Evolutionary conservation across 352 stramenopile genomes (phyloP).

Genomic region (Ochromonadaceae sp.): DNA sequence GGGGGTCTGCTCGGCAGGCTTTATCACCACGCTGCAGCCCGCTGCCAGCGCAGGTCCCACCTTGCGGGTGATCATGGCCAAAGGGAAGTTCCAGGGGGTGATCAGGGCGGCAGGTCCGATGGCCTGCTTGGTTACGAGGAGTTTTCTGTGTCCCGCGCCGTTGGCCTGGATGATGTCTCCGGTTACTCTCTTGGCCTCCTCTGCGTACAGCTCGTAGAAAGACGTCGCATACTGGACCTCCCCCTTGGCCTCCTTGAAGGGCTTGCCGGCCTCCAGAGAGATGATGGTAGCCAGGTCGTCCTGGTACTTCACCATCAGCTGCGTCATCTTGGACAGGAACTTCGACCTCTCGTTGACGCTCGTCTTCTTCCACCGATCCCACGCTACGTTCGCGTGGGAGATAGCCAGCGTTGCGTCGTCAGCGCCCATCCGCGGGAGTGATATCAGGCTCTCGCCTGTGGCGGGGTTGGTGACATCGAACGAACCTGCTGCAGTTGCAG

Average conservation of each 20-base stretch:
- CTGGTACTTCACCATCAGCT: conserved; percentile 45
- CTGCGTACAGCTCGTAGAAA: conserved; percentile 91
- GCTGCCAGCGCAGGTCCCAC: conserved; percentile 47
- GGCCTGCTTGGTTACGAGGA: conserved; percentile 62
- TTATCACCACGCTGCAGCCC: conserved; percentile 86
- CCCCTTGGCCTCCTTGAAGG: conserved; percentile 70
- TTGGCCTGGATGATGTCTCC: conserved; percentile 53
- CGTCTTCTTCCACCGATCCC: conserved; percentile 50
- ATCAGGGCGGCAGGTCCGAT: conserved; percentile 85
- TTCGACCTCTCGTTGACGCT: conserved; percentile 36
- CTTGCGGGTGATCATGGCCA: conserved; percentile 95
- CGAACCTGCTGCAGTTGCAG: no score
- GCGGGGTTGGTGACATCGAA: conserved; percentile 38
- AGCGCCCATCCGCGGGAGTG: conserved; percentile 48
- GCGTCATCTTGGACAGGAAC: conserved; percentile 20
- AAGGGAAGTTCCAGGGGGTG: conserved; percentile 96
- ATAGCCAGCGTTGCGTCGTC: conserved; percentile 53
- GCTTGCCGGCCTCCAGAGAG: conserved; percentile 91
- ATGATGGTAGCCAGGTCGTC: conserved; percentile 73
- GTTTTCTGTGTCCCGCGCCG: conserved; percentile 35
- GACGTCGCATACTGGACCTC: conserved; percentile 80
- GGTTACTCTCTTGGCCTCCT: conserved; percentile 68
- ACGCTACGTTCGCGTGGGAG: conserved; percentile 41
- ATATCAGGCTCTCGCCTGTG: conserved; percentile 48
- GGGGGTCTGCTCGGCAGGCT: conserved; percentile 87